These are phyloP conservation scores for Serendipita sp. DNA, from an alignment of 768 basidiomycete species.

Conservation along the genomic window DNA sequence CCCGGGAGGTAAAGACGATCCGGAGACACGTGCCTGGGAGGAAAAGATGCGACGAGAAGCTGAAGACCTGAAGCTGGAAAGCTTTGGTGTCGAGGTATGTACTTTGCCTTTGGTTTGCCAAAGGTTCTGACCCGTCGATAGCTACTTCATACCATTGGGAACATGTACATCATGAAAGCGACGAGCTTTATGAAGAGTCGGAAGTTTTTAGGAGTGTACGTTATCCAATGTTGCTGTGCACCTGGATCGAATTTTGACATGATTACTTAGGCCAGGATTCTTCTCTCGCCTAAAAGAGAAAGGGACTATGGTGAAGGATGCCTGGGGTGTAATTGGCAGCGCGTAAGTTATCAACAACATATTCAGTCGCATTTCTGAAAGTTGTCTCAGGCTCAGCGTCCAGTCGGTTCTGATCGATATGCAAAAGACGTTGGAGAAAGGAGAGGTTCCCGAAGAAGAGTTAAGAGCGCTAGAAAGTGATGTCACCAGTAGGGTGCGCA, in stretches of 20 bases:
- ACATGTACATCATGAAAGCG: slow-evolving; percentile 85
- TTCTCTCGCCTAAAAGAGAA: slow-evolving; percentile 91
- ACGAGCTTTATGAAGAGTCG: slow-evolving; percentile 80
- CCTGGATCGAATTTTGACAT: too few species aligned
- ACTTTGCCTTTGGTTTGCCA: not conserved
- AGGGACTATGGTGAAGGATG: slow-evolving; percentile 82
- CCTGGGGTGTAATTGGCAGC: slow-evolving; percentile 91
- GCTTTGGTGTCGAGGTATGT: slow-evolving; percentile 85
- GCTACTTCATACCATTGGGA: slow-evolving; percentile 81
- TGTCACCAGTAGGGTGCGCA: slow-evolving; percentile 60
- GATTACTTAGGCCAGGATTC: slow-evolving; percentile 53
- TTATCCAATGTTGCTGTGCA: slow-evolving; percentile 11
- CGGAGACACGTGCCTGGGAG: slow-evolving; percentile 69
- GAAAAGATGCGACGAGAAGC: slow-evolving; percentile 65
- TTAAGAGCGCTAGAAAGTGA: slow-evolving; percentile 78
- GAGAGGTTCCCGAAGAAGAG: slow-evolving; percentile 77
- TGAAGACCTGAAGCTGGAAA: slow-evolving; percentile 91
- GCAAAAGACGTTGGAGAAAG: slow-evolving; percentile 76
- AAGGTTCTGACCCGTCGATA: slow-evolving; percentile 17
- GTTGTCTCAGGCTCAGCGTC: slow-evolving; percentile 40
- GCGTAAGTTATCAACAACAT: slow-evolving; percentile 41
- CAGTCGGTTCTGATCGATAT: slow-evolving; percentile 75
- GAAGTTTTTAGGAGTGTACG: slow-evolving; percentile 80
- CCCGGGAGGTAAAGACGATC: slow-evolving; percentile 64
- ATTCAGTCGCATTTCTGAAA: not conserved